Evolutionary conservation across 2,329 filamentous ascomycete genomes (phyloP).

Genomic region (Teratosphaeria destructans): DNA sequence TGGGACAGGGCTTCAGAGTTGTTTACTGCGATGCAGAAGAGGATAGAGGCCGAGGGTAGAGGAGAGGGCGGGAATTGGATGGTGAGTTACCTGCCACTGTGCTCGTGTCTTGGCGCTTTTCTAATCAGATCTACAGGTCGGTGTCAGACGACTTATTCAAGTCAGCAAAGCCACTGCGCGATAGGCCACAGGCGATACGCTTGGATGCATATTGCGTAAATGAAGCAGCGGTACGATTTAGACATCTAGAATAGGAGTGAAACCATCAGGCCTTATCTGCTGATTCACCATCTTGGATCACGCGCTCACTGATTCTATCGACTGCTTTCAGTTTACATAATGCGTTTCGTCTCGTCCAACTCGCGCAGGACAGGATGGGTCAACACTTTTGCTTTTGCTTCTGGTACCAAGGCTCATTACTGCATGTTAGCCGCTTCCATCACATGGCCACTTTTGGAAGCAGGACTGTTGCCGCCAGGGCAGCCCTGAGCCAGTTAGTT

Average conservation of each 20-base stretch:
- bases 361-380: too few species aligned
- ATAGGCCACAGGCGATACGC: not conserved
- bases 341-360: too few species aligned
- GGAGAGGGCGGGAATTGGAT: conserved; percentile 41
- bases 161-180: not conserved
- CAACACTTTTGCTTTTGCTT: too few species aligned
- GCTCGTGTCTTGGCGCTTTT: not conserved
- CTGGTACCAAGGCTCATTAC: too few species aligned
- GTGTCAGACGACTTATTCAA: not conserved
- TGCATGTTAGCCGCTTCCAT: too few species aligned
- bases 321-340: too few species aligned
- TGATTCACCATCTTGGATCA: not conserved
- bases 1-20: conserved; percentile 36
- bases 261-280: not conserved
- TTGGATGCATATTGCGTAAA: not conserved
- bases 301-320: too few species aligned
- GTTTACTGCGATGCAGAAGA: conserved; percentile 37
- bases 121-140: not conserved
- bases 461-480: too few species aligned
- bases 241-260: not conserved
- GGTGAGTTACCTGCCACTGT: conserved; percentile 29
- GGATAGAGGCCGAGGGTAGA: conserved; percentile 29
- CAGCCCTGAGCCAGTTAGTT: too few species aligned
- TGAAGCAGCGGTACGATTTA: not conserved
- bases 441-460: too few species aligned